Base-by-base conservation (phyloP, 768 basidiomycete genomes). In the Agaricus subrufescens region DNA sequence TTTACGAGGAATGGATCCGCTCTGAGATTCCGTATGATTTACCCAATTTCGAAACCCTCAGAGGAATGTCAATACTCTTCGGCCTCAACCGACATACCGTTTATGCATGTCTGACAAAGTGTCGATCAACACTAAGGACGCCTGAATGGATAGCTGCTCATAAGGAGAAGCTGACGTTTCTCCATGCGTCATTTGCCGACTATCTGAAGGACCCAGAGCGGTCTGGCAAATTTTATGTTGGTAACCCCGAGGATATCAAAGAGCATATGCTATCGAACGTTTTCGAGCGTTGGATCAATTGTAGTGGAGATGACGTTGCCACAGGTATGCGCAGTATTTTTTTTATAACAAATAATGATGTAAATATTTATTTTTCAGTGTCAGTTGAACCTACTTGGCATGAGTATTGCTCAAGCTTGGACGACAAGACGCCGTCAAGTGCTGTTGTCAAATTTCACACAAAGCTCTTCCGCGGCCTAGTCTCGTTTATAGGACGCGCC, bases 101-200 rank as follows among this genome's bases (percentile, higher is more conserved):
- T 19, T 49, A 49, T 19, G 30, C 27, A 3, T 31, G n/a, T 19
- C 14, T 49, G 9, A 11, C 37, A 12, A 49, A 37, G 11, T 30
- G 27, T 19, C 30, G 37, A 19, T 49, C 48, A 4, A 11, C 37
- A 10, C 34, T 49, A 10, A n/a, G 19, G 23, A 49, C 38, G 9
- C 48, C n/a, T 4, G 25, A 11, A 12, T 27, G 30, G 11, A 4
- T 15, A 34, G 30, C 10, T 23, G 15, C 48, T 19, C 30, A 37
- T 19, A 38, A n/a, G 3, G 11, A 38, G 34, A 8, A 34, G 34
- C 3, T 49, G n/a, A 30, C 34, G 6, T 37, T 49, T 19, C 25
- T 49, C 12, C 48, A 49, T 23, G 80, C 52, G 85, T 79, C 62
- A 73, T 84, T 44, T 76, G 4, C 40, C 40, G 40, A 42, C 4